Evolutionary conservation across 352 stramenopile species (phyloP).

Genomic region (Phytophthora foliorum): DNA sequence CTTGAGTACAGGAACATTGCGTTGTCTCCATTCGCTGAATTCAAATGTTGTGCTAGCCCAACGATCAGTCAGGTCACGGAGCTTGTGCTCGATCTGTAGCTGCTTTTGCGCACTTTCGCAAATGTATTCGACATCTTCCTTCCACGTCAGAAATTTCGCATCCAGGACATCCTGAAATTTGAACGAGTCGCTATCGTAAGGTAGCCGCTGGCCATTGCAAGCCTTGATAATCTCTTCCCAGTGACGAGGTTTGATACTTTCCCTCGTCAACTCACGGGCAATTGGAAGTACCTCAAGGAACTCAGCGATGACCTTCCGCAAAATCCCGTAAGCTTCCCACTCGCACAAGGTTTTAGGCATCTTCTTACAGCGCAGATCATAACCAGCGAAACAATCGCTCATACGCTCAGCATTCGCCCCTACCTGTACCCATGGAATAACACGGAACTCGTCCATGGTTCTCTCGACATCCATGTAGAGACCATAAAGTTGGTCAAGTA

Average conservation of each 20-base stretch:
- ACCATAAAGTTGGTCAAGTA: conserved; percentile 90
- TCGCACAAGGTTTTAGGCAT: conserved; percentile 88
- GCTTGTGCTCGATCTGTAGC: conserved; percentile 90
- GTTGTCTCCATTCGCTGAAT: conserved; percentile 88
- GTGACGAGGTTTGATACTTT: conserved; percentile 89
- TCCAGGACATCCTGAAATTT: conserved; percentile 84
- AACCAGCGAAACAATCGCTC: conserved; percentile 66
- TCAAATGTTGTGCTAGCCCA: conserved; percentile 86
- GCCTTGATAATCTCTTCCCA: conserved; percentile 85
- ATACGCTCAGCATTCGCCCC: conserved; percentile 64
- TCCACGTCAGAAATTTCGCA: conserved; percentile 78
- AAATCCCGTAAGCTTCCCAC: conserved; percentile 84
- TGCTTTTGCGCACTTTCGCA: conserved; percentile 93
- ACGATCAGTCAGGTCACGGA: conserved; percentile 88
- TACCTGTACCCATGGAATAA: conserved; percentile 75
- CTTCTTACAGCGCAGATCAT: conserved; percentile 82
- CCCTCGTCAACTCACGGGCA: conserved; percentile 80
- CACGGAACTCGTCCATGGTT: conserved; percentile 76
- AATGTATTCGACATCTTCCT: conserved; percentile 89
- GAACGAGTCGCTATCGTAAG: conserved; percentile 84
- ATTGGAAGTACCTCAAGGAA: conserved; percentile 90
- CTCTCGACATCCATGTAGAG: conserved; percentile 91
- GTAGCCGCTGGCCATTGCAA: conserved; percentile 51
- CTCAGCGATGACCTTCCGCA: conserved; percentile 84
- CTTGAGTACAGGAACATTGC: conserved; percentile 77